Evolutionary conservation across 169 alveolate genomes (phyloP), one percentile per base, ranked within the genome.

Genomic region (Ichthyophthirius multifiliis): DNA sequence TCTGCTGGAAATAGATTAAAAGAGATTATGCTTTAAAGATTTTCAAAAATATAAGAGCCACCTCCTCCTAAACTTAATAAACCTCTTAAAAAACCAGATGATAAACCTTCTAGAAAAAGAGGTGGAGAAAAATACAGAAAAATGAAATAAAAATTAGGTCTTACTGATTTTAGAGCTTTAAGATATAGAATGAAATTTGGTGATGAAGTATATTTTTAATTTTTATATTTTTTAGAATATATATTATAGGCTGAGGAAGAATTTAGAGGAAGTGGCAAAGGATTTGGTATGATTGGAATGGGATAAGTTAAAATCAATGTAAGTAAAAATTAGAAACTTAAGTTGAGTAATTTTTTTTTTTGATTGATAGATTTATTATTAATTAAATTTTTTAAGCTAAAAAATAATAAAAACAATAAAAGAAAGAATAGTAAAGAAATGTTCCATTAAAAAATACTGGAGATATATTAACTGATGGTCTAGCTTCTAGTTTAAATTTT

Each of bases 1-100:
- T 71, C 83, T 32, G 83, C 89, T 74, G 97, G 97, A 16, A 47
- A 83, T 32, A 82, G 89, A 55, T 47, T 90, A 43, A 84, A 90
- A 71, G 83, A 83, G 18, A 55, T 82, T 20, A 90, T 93, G 31
- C 62, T 85, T 10, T 55, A 84, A 48, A 90, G 94, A 86, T 90
- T 86, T 74, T 88, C 83, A 34, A 89, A 90, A 74, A 88, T 93
- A 5, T 65, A 79, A 35, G 89, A 87, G 30, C 94, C 94, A 55
- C 77, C 82, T 13, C 84, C 85, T 37, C 84, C 91, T 15, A 85
- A 85, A 44, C 74, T 93, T 65, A 85, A 88, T 34, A 86, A 86
- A 47, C 92, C 91, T 13, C 48, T 92, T n/a, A 91, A 94, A 10
- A 83, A 85, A n/a, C 96, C 96, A 18, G 96, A 89, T 81, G 94